These are phyloP conservation scores for Talaromyces islandicus DNA, from an alignment of 2,329 filamentous ascomycete species.

Conservation along the genomic window DNA sequence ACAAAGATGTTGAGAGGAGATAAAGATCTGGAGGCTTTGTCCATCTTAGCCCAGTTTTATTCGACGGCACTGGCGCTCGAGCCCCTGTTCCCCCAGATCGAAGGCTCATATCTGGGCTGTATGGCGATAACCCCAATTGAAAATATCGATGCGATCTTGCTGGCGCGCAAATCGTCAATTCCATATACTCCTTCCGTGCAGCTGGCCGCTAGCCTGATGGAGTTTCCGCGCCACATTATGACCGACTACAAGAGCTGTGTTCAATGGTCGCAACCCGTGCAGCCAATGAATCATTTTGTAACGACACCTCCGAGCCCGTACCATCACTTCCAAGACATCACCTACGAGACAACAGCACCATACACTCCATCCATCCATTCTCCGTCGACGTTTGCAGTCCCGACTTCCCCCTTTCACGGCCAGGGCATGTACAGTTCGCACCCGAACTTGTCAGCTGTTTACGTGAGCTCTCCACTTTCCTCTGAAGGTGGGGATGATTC, in stretches of 20 bases:
- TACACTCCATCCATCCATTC: conserved; percentile 38
- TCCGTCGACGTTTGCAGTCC: conserved; percentile 31
- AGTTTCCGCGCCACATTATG: conserved; percentile 65
- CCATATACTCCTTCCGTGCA: conserved; percentile 53
- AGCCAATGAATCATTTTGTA: conserved; percentile 29
- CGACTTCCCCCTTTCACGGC: conserved; percentile 32
- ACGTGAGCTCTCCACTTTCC: conserved; percentile 29
- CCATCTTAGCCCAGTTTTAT: conserved; percentile 88
- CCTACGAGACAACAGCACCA: conserved; percentile 31
- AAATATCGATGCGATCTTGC: conserved; percentile 72
- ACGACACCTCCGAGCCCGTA: conserved; percentile 31
- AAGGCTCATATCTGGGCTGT: conserved; percentile 78
- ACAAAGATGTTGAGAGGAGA: conserved; percentile 73
- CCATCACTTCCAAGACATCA: conserved; percentile 26
- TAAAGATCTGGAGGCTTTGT: conserved; percentile 68
- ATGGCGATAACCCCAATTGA: conserved; percentile 76
- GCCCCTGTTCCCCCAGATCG: conserved; percentile 85
- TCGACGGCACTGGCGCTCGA: conserved; percentile 82
- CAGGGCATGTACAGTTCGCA: conserved; percentile 27
- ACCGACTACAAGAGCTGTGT: conserved; percentile 63
- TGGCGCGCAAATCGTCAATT: conserved; percentile 59
- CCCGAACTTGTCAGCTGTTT: conserved; percentile 28
- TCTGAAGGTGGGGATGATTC: conserved; percentile 28
- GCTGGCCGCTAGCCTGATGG: conserved; percentile 62
- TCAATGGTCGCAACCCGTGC: conserved; percentile 48